Base-by-base conservation (phyloP, 2,329 filamentous ascomycete genomes). In the Hymenoscyphus occultus region DNA sequence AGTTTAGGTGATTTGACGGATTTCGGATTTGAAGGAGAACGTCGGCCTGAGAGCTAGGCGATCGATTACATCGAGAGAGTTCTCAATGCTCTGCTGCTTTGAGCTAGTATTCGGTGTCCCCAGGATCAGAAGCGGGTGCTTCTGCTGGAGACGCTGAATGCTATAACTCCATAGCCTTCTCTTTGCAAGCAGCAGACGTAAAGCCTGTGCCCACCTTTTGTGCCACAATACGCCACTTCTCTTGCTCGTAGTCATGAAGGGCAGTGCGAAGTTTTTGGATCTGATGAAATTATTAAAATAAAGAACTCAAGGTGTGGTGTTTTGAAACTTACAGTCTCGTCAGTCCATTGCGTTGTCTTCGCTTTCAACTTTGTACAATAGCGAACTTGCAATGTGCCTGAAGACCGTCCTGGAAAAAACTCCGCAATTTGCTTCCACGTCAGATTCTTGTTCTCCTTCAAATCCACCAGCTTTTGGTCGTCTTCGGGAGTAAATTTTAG, bases 391-490 rank as follows among this genome's bases (percentile, higher is more conserved):
- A 97, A 80, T 39, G 93, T 97, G 19, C 93, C 93, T 57, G 91
- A 96, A 65, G 91, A 95, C 65, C 93, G 84, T 1, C 93, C 93
- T 0, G 93, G 93, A 72, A 97, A 97, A 79, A 97, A 97, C 75
- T 97, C 93, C 64, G 93, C 92, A 74, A 97, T 97, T 81, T 97
- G 93, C 79, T 96, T 97, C 93, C 93, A 97, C 4, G 93, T 96
- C 75, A 97, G 82, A 74, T 92, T 93, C 78, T 95, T 96, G 74
- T 95, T 93, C 78, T 97, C 93, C 77, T 97, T 97, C 68, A 97
- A 81, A 74, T 96, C 91, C 64, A 97, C 89, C 62, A 97, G 82
- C 59, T 96, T 80, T 71, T 91, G 88, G 77, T 97, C 93, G 75
- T 97, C 93, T 77, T 96, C 93, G 10, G 91, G 88, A 0, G 93